Percentiles rank a stretch among this genome's conserved stretches.
Conservation (phyloP, 1,284 basidiomycete species). For the Cystobasidiaceae sp. region DNA sequence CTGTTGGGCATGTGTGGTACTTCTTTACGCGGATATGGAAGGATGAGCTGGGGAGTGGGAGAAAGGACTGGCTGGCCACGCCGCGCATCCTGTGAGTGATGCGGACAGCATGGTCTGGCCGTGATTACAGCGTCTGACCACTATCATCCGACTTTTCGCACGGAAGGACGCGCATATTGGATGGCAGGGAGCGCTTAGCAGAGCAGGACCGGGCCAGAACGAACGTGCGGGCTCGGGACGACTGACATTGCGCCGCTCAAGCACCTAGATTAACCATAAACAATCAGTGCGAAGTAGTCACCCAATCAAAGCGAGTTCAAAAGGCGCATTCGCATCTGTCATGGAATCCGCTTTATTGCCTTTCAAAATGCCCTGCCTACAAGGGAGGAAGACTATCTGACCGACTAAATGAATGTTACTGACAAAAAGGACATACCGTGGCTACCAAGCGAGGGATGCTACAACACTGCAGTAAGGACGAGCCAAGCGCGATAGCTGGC, state of each 20-base stretch:
- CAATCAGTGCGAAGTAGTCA: too few relatives aligned
- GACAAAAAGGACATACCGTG: neutral
- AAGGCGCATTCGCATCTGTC: too few relatives aligned
- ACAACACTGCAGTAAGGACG: too few relatives aligned
- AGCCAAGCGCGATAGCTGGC: too few relatives aligned
- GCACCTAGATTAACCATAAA: neutral
- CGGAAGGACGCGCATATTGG: neutral
- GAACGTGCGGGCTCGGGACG: neutral
- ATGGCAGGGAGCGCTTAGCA: conserved; percentile 3
- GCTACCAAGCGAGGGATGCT: too few relatives aligned
- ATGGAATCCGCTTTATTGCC: too few relatives aligned
- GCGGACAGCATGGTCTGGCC: too few relatives aligned
- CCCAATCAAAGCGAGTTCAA: too few relatives aligned
- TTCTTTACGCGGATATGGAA: conserved; percentile 94
- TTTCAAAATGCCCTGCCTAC: too few relatives aligned
- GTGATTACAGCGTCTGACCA: neutral
- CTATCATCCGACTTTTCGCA: too few relatives aligned
- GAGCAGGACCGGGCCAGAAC: conserved; percentile 8
- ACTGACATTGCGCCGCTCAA: neutral
- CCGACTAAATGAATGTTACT: too few relatives aligned
- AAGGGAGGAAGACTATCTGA: neutral
- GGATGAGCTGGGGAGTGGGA: conserved; percentile 76
- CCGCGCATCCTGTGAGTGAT: conserved; percentile 68
- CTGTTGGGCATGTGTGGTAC: conserved; percentile 85
- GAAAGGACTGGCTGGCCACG: conserved; percentile 67